Conservation (phyloP, 352 stramenopile species). For the Globisporangium barbulae region DNA sequence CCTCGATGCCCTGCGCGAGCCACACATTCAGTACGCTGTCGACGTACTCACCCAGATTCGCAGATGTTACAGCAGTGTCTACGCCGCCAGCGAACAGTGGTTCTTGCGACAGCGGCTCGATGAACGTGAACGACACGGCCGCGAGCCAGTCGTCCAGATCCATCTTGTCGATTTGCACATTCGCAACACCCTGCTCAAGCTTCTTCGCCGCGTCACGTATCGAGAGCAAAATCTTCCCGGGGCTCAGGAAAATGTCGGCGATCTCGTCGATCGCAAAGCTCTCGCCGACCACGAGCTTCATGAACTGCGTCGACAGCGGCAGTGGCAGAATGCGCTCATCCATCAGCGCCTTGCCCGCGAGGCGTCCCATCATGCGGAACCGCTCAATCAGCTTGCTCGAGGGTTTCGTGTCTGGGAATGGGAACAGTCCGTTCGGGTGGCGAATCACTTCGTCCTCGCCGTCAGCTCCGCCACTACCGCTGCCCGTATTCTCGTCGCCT, state of each 20-base stretch:
- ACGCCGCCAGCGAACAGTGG: constrained; percentile 45
- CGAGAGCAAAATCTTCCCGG: constrained; percentile 55
- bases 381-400: constrained; percentile 49
- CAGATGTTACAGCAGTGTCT: constrained; percentile 40
- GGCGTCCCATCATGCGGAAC: constrained; percentile 78
- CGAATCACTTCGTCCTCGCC: constrained; percentile 52
- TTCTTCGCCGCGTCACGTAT: constrained; percentile 46
- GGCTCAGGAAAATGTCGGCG: constrained; percentile 52
- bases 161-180: constrained; percentile 62
- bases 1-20: constrained; percentile 56
- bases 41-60: constrained; percentile 61
- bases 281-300: constrained; percentile 73
- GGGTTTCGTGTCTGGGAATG: constrained; percentile 41
- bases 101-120: constrained; percentile 76
- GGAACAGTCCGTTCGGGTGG: constrained; percentile 78
- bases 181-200: constrained; percentile 21
- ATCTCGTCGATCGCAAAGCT: constrained; percentile 50
- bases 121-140: constrained; percentile 65
- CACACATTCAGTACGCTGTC: constrained; percentile 53
- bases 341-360: constrained; percentile 83
- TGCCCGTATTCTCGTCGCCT: constrained; percentile 34
- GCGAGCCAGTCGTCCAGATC: constrained; percentile 51
- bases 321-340: constrained; percentile 74
- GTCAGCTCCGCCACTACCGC: constrained; percentile 5
- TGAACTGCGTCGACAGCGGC: constrained; percentile 70